Base-by-base conservation (phyloP, 1,284 basidiomycete species). In the Ceratobasidium sp. region DNA sequence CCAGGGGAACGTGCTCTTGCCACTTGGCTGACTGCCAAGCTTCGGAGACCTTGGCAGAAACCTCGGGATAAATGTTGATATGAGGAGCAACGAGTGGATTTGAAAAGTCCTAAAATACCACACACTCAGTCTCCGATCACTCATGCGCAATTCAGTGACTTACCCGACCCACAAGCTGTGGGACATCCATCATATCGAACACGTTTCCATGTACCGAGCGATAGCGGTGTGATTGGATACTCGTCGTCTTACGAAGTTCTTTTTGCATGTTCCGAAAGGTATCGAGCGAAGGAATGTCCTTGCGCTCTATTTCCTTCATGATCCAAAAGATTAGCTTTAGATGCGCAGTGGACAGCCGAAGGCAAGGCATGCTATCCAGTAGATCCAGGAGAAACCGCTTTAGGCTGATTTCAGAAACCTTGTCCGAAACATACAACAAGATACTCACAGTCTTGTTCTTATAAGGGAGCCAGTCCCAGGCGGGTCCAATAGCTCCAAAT, bases 281-380 rank as follows among this genome's bases (percentile, higher is more conserved):
- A 40, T 83, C 73, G 44, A 85, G 81, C 0, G 83, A 82, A 1
- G 85, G 85, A 7, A 86, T 84, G 76, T 84, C 68, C 6, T 58
- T 51, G 5, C 81, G 81, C 0, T 83, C 82, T n/a, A 60, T 44
- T 69, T 85, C 83, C n/a, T 80, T 60, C 0, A 86, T 75, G 3
- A 84, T 64, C 83, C 83, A 85, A 3, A 86, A 75, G 28, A 86
- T 73, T 4, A 84, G 66, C 15, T 79, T 81, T 82, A 86, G 82
- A 4, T 85, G 77, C 1, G 81, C 78, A 46, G 81, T 67, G 2
- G 84, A 84, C 0, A 85, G 71, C 7, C 81, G 81, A 3, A 81
- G 56, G 15, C 80, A 80, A 0, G 80, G 82, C 0, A 80, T 39
- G 69, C 80, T 82, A 49, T 80, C 79, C n/a, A 83, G 42, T 7